Evolutionary conservation across 768 basidiomycete species (phyloP).

Genomic region (Tubosaeta brunneosetosa): DNA sequence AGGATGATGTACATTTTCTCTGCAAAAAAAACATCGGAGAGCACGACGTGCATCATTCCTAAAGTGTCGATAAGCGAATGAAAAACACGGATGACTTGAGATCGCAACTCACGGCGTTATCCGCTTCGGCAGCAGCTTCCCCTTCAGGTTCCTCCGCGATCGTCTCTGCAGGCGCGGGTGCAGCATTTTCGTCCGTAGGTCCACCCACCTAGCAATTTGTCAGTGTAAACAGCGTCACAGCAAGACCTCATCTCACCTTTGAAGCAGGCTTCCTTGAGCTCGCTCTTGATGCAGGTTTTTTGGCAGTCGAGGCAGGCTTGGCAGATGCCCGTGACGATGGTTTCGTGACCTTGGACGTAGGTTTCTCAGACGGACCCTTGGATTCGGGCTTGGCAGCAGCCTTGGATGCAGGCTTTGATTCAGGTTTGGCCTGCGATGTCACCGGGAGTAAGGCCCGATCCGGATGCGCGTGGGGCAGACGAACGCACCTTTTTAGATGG

Average conservation of each 20-base stretch:
- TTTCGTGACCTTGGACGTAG: constrained; percentile 38
- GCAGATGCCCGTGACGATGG: constrained; percentile 37
- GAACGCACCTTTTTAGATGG: constrained; percentile 60
- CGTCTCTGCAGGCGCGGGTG: constrained; percentile 37
- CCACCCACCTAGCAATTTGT: constrained; percentile 29
- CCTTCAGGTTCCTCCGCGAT: constrained; percentile 55
- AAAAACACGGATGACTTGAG: not conserved
- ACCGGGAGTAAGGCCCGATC: not conserved
- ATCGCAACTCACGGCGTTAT: constrained; percentile 22
- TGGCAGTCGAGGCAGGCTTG: constrained; percentile 43
- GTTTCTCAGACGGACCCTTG: constrained; percentile 35
- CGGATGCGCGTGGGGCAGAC: constrained; percentile 2
- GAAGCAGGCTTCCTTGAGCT: constrained; percentile 61
- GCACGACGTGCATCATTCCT: constrained; percentile 23
- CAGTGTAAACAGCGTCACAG: not conserved
- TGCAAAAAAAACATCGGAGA: constrained; percentile 17
- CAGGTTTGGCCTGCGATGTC: constrained; percentile 39
- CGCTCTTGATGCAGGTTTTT: constrained; percentile 55
- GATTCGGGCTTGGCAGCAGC: constrained; percentile 32
- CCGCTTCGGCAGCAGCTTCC: constrained; percentile 39
- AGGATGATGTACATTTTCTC: constrained; percentile 31
- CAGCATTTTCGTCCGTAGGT: constrained; percentile 35
- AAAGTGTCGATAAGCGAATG: not conserved
- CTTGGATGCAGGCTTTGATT: constrained; percentile 28
- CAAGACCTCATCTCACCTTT: constrained; percentile 38